Percentiles rank a stretch among this genome's conserved stretches.
These are phyloP conservation scores for Puccinia polysora DNA, from an alignment of 1,284 basidiomycete species.

Conservation along the genomic window DNA sequence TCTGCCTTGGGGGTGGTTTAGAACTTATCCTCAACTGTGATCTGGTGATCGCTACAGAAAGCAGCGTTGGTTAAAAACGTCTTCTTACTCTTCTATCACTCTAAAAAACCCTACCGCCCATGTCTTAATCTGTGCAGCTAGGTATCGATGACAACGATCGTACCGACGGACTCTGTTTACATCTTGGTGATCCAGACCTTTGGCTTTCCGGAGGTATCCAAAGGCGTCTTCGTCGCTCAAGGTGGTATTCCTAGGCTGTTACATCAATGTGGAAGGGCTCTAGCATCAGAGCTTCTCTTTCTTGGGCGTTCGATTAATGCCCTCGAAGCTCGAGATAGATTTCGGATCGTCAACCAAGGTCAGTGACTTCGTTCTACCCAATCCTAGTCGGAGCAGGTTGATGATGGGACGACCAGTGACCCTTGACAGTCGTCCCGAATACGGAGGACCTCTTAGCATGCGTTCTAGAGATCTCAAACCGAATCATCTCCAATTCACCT, in stretches of 20 bases:
- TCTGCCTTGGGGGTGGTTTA: constrained; percentile 72
- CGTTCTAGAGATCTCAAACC: constrained; percentile 63
- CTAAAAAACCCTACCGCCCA: too few relatives aligned
- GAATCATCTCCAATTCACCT: constrained; percentile 67
- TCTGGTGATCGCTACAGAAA: constrained; percentile 68
- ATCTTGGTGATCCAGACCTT: constrained; percentile 56
- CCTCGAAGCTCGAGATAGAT: constrained; percentile 64
- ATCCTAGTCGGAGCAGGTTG: neutral
- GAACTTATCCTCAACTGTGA: constrained; percentile 78
- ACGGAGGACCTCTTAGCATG: constrained; percentile 60
- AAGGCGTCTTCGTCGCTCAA: constrained; percentile 69
- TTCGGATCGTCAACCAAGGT: constrained; percentile 60
- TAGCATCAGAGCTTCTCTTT: constrained; percentile 72
- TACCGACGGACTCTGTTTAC: neutral
- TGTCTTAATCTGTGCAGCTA: too few relatives aligned
- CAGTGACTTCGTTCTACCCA: constrained; percentile 40
- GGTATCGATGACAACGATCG: too few relatives aligned
- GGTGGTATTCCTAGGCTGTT: constrained; percentile 61
- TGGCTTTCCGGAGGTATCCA: constrained; percentile 72
- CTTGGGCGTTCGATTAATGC: constrained; percentile 66
- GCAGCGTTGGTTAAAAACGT: constrained; percentile 54
- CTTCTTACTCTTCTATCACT: neutral
- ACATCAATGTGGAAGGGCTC: constrained; percentile 55
- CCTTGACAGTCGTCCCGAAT: constrained; percentile 59
- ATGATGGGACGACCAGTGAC: neutral